Base-by-base conservation (phyloP, 169 alveolate species). In the Theileria equi region DNA sequence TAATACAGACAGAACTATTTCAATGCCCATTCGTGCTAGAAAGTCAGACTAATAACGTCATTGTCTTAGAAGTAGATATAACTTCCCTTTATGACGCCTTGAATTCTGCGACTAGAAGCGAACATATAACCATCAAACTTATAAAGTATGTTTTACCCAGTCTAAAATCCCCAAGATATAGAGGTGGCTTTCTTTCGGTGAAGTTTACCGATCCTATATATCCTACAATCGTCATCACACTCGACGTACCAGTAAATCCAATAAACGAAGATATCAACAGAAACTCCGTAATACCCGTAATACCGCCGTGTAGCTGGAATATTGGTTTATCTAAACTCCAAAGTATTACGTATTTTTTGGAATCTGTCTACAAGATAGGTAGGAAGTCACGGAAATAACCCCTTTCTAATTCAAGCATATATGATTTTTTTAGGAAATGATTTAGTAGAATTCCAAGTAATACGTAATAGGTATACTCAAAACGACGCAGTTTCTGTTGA, bases 101-200 rank as follows among this genome's bases (percentile, higher is more conserved):
- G 19, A 74, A 40, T 66, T 68, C 84, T 19, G 47, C 84, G n/a
- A 52, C 65, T 1, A 74, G 31, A 35, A 74, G 84, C 49, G 79
- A 74, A 11, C 8, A 62, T 17, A 69, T 69, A 8, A 25, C 58
- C 17, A 47, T 74, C 52, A 53, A 65, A n/a, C 69, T 67, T 34
- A 74, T 60, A 17, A 64, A 58, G 84, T 74, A 55, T 29, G 28
- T 16, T 35, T 3, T 13, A 1, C 26, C 0, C 1, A 0, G 2
- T 8, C 28, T 19, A 2, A 0, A 0, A 0, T 13, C 5, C 0
- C 5, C 13, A 45, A 4, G 5, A 1, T 2, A 13, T 8, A 8
- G 21, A 6, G 73, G 45, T 19, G 61, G 64, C 13, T 17, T 53
- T 13, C 26, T 74, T 25, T 74, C 72, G 7, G 71, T 74, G 10